Evolutionary conservation across 371 early-diverging fungal genomes (phyloP), one percentile per base, ranked within the genome.

Genomic region (Zancudomyces culisetae): DNA sequence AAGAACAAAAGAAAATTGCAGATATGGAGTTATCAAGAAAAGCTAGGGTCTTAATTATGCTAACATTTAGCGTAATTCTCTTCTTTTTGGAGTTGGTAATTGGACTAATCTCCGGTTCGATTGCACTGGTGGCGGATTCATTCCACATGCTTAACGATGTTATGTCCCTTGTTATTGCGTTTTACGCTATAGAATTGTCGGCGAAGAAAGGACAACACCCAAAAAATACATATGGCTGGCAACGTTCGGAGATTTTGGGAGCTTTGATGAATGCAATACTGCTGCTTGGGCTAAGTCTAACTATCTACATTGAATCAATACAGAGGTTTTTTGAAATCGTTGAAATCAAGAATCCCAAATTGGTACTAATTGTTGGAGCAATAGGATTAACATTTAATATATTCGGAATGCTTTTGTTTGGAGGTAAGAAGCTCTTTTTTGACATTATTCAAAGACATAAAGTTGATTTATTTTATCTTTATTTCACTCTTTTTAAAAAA

Each of bases 121-220:
- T 92, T 23, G 83, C 90, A 8, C 73, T 92, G 54, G 69, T 92
- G n/a, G 90, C 90, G 0, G 92, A 92, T 67, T 79, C 87, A 0
- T 92, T 88, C 72, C 92, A 92, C 63, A 88, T 89, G 90, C 66
- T 90, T 42, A 81, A 77, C 53, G 93, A 92, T 66, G 72, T 90
- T 27, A 59, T 87, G 6, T 73, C 81, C 39, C 74, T 89, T 57
- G 62, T 75, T 28, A 78, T 92, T 40, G 91, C 86, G n/a, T 68
- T 85, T 28, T 85, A 82, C 70, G 90, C 93, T 24, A 82, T 89
- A 41, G 68, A 71, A 59, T 15, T 45, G 18, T 45, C 45, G 15
- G 18, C 45, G 15, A 27, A 24, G 28, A 79, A 70, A 22, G 57
- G 70, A 46, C 65, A 66, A 49, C 60, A 71, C 23, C 71, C 81